Evolutionary conservation across 257 asterid species (phyloP).

Genomic region (Buddleja alternifolia): DNA sequence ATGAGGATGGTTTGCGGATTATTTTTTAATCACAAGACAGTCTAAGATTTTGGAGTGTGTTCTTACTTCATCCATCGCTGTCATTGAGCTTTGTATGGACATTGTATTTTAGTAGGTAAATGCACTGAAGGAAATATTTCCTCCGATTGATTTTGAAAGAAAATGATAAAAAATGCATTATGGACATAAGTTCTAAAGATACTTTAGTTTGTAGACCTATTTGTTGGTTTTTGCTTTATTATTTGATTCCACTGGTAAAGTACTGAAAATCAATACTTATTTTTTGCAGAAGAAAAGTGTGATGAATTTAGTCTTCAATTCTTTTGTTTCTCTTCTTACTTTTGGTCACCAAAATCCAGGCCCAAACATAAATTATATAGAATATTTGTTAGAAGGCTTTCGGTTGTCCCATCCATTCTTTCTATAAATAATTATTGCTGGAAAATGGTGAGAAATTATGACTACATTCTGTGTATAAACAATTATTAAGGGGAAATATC

Average conservation of each 20-base stretch:
- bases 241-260: not conserved
- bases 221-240: not conserved
- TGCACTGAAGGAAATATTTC: no score
- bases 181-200: no score
- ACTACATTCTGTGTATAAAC: not conserved
- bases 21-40: not conserved
- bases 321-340: not conserved
- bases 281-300: not conserved
- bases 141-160: no score
- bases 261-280: conserved; percentile 7
- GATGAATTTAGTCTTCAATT: not conserved
- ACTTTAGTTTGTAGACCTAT: no score
- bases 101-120: no score
- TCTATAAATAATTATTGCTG: not conserved
- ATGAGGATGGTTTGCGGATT: conserved; percentile 1
- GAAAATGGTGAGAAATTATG: conserved; percentile 1
- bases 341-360: conserved; percentile 1
- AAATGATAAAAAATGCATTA: no score
- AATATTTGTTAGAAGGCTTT: conserved; percentile 7
- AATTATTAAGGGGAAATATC: no score
- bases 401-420: not conserved
- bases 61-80: no score
- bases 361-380: no score
- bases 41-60: conserved; percentile 1
- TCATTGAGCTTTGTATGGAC: no score